Evolutionary conservation across 2,329 filamentous ascomycete genomes (phyloP).

Genomic region (Calonectria leucothoes): DNA sequence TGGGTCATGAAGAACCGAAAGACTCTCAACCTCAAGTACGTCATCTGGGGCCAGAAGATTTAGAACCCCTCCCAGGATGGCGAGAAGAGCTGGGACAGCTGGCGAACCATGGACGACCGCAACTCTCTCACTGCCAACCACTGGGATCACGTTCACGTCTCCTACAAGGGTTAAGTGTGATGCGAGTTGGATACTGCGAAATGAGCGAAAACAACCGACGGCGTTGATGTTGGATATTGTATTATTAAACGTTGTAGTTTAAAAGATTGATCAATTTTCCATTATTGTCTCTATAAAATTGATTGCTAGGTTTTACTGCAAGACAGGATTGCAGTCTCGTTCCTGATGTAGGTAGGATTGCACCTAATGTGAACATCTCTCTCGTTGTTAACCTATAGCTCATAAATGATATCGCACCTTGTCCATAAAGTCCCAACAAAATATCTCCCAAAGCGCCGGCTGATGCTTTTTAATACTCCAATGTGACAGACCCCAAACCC

Average conservation of each 20-base stretch:
- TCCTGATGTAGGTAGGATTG: not conserved
- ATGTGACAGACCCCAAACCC: not conserved
- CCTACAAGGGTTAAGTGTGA: slow-evolving; percentile 34
- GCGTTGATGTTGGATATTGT: not conserved
- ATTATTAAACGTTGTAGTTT: not conserved
- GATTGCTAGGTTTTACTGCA: not conserved
- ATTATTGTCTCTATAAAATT: not conserved
- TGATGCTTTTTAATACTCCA: slow-evolving; percentile 8
- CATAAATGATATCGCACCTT: slow-evolving; percentile 1
- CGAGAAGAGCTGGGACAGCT: slow-evolving; percentile 53
- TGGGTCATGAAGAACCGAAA: slow-evolving; percentile 59
- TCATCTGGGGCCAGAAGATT: slow-evolving; percentile 63
- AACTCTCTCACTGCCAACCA: slow-evolving; percentile 56
- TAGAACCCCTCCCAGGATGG: slow-evolving; percentile 53
- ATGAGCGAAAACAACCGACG: not conserved
- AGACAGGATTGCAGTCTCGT: no score
- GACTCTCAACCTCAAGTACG: slow-evolving; percentile 57
- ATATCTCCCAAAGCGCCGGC: not conserved
- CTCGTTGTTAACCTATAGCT: not conserved
- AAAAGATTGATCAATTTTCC: not conserved
- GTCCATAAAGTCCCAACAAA: not conserved
- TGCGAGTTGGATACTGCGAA: not conserved
- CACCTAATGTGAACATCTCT: not conserved
- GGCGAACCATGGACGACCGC: slow-evolving; percentile 57
- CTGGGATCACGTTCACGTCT: slow-evolving; percentile 49